Evolutionary conservation across 768 basidiomycete genomes (phyloP).

Genomic region (Rhodotorula sphaerocarpa): DNA sequence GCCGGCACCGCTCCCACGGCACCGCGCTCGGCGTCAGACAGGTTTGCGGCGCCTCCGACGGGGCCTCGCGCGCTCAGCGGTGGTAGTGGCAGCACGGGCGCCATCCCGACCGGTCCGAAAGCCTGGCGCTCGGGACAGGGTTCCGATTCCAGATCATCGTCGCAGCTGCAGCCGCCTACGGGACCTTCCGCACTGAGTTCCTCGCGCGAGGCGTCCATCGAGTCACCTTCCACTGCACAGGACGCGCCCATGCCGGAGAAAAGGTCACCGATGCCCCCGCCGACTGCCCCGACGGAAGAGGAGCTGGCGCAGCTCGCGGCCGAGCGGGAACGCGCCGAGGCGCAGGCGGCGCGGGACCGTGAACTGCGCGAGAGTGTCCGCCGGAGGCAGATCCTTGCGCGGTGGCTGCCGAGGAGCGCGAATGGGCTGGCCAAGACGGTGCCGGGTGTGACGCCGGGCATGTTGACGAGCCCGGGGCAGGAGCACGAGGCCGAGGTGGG

Average conservation of each 20-base stretch:
- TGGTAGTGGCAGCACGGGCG: neutral
- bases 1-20: neutral
- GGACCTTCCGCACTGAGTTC: too few relatives aligned
- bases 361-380: neutral
- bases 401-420: slow-evolving; percentile 18
- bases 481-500: slow-evolving; percentile 21
- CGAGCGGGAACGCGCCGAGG: slow-evolving; percentile 4
- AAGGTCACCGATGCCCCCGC: neutral
- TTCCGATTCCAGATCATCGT: too few relatives aligned
- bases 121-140: slow-evolving; percentile 10
- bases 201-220: neutral
- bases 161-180: neutral
- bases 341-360: neutral
- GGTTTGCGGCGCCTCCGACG: neutral
- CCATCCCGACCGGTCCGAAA: slow-evolving; percentile 21
- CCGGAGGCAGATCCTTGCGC: neutral
- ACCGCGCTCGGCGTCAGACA: slow-evolving; percentile 9
- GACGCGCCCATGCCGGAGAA: too few relatives aligned
- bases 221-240: too few relatives aligned
- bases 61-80: neutral
- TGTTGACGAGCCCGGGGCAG: slow-evolving; percentile 12
- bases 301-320: neutral
- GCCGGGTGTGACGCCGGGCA: neutral
- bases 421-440: slow-evolving; percentile 10
- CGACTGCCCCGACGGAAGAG: neutral